phyloP scores from a whole-genome alignment of 2,329 filamentous ascomycete genomes.

The Alternaria burnsii region DNA sequence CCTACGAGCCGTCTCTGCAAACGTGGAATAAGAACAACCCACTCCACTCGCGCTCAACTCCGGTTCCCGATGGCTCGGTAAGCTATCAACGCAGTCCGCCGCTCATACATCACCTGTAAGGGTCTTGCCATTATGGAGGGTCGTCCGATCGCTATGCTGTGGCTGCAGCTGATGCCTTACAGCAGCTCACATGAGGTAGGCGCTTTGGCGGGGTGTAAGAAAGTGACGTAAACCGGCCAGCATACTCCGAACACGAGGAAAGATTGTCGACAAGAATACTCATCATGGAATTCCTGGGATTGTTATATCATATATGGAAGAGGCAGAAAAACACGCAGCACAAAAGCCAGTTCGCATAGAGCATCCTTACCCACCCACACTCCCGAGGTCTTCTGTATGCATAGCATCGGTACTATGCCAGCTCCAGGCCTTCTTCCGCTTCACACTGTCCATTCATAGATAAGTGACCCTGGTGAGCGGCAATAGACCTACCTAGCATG shows the following conservation, averaged over 20 bases:
- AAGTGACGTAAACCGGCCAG: neutral
- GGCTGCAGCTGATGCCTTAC: slow-evolving; percentile 8
- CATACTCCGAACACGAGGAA: neutral
- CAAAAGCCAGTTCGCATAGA: slow-evolving; percentile 12
- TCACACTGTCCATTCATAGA: neutral
- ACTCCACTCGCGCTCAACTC: slow-evolving; percentile 20
- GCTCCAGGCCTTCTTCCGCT: slow-evolving; percentile 2
- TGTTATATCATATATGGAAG: neutral
- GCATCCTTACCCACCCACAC: slow-evolving; percentile 1
- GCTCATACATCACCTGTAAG: slow-evolving; percentile 3
- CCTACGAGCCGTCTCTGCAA: neutral
- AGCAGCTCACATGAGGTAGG: neutral
- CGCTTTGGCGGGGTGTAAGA: neutral
- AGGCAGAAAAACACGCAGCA: neutral
- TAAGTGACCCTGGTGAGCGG: slow-evolving; percentile 1
- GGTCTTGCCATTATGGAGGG: neutral
- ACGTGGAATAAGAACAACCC: neutral
- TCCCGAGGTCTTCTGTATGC: neutral
- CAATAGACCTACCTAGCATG: slow-evolving; percentile 6
- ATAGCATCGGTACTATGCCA: slow-evolving; percentile 12
- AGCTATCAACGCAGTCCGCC: slow-evolving; percentile 11
- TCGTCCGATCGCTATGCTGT: slow-evolving; percentile 7
- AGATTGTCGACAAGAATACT: neutral
- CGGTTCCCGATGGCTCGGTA: slow-evolving; percentile 19
- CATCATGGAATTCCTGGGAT: neutral